Evolutionary conservation across 1,139 yeast species (phyloP).

Genomic region (Williopsis jadinii): DNA sequence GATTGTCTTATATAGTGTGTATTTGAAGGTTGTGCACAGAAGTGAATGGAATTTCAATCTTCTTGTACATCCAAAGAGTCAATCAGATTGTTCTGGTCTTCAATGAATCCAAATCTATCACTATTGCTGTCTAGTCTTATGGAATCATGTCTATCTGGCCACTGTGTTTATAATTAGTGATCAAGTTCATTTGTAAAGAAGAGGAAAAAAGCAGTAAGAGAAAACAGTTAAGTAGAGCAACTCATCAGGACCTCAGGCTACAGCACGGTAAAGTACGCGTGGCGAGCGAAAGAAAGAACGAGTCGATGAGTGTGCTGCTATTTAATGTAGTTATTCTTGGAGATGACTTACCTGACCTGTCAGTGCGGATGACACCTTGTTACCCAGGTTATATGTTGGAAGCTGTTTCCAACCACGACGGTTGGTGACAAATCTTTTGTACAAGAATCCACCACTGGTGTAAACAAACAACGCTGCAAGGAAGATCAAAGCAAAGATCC

Average conservation of each 20-base stretch:
- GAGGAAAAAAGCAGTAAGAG: too few relatives aligned
- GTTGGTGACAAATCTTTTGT: conserved; percentile 28
- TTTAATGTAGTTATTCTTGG: background rate
- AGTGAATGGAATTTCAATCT: conserved; percentile 20
- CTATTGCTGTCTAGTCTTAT: conserved; percentile 16
- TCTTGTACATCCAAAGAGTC: conserved; percentile 37
- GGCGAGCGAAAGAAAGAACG: too few relatives aligned
- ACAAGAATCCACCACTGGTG: conserved; percentile 48
- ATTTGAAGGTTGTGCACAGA: background rate
- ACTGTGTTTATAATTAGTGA: conserved; percentile 2
- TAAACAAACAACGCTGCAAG: conserved; percentile 48
- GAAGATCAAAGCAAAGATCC: conserved; percentile 51
- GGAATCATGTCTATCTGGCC: conserved; percentile 10
- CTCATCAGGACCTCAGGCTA: too few relatives aligned
- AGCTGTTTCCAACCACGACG: conserved; percentile 28
- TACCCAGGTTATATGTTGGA: conserved; percentile 22
- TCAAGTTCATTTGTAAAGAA: background rate
- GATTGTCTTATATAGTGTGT: background rate
- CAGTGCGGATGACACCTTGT: conserved; percentile 22
- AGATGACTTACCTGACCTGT: conserved; percentile 23
- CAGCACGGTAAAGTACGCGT: too few relatives aligned
- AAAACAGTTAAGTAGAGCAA: too few relatives aligned
- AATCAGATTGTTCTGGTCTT: conserved; percentile 22
- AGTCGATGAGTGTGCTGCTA: too few relatives aligned
- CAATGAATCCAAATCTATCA: conserved; percentile 21